phyloP scores from a whole-genome alignment of 306 rosid genomes.

The Echinosophora koreensis region DNA sequence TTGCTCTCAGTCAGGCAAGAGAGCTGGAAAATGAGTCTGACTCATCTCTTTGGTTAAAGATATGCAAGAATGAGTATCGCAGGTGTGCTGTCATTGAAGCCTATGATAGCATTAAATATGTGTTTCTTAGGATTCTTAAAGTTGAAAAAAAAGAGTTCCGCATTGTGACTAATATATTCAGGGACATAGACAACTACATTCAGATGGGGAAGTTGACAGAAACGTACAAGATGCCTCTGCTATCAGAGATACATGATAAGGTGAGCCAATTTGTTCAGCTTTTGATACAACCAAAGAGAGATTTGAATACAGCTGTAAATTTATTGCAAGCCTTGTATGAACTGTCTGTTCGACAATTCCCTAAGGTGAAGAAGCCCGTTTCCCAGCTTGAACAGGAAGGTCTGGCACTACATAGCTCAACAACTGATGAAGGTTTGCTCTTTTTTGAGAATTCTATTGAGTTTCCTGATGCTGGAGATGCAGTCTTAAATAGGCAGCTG shows the following conservation, averaged over 20 bases:
- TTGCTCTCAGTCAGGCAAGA: constrained; percentile 83
- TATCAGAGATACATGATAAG: constrained; percentile 71
- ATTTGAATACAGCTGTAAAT: constrained; percentile 62
- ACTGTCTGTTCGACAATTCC: constrained; percentile 74
- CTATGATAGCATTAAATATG: constrained; percentile 76
- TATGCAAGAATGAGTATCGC: constrained; percentile 90
- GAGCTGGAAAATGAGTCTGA: constrained; percentile 70
- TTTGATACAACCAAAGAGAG: constrained; percentile 58
- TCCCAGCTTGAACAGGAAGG: constrained; percentile 65
- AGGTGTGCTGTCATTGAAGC: constrained; percentile 92
- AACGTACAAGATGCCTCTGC: constrained; percentile 58
- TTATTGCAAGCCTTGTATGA: constrained; percentile 89
- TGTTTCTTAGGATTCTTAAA: constrained; percentile 60
- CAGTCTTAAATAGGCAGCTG: constrained; percentile 62
- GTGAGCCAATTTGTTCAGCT: constrained; percentile 72
- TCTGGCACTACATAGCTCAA: constrained; percentile 57
- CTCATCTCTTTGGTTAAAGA: constrained; percentile 67
- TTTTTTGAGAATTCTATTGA: constrained; percentile 68
- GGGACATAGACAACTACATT: constrained; percentile 60
- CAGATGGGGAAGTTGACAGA: constrained; percentile 51
- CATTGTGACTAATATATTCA: constrained; percentile 64
- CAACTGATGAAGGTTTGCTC: constrained; percentile 65
- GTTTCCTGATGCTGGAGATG: constrained; percentile 74
- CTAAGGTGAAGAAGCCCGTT: constrained; percentile 61
- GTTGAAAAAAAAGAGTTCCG: constrained; percentile 61